Evolutionary conservation across 345 rosid genomes (phyloP), one percentile per base, ranked within the genome.

Genomic region (Jatropha curcas): DNA sequence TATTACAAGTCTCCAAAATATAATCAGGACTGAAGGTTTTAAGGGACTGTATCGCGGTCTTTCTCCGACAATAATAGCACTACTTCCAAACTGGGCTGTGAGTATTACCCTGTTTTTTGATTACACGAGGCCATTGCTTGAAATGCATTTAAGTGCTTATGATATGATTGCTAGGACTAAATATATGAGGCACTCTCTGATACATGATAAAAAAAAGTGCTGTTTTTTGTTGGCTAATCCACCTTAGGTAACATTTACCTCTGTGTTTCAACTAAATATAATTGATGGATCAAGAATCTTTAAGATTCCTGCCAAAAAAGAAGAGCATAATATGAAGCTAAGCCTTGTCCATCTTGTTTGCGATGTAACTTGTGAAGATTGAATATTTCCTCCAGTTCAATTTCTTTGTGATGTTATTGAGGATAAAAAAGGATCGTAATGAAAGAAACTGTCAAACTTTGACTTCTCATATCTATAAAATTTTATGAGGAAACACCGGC

Each of bases 31-130:
- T 48, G 97, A 92, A 79, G 97, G 98, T 39, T 60, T 88, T 61
- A 88, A 70, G 80, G 98, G 98, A 65, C 56, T 94, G 85, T 94
- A 94, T 69, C 93, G 94, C 41, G 98, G 98, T 43, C 97, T 92
- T 73, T 92, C 99, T 53, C 99, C 98, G 60, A 94, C 99, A 25
- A 83, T 94, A 67, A 51, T 92, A 70, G 99, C 99, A 51, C 84
- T 94, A 52, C 97, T 92, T 65, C 98, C 99, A 4, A 95, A 90
- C 67, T 95, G 99, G 99, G 96, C 98, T 50, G 99, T 95, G 84
- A 88, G 98, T 79, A 46, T 68, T 65, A 65, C 59, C 58, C 63
- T 60, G 33, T 34, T 68, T 25, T 46, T 46, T 67, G 12, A 65
- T 50, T 48, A 33, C 20, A 4, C 31, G 16, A 34, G 60, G 8